Evolutionary conservation across 2,329 filamentous ascomycete species (phyloP).

Genomic region (Aspergillus fumigatiaffinis): DNA sequence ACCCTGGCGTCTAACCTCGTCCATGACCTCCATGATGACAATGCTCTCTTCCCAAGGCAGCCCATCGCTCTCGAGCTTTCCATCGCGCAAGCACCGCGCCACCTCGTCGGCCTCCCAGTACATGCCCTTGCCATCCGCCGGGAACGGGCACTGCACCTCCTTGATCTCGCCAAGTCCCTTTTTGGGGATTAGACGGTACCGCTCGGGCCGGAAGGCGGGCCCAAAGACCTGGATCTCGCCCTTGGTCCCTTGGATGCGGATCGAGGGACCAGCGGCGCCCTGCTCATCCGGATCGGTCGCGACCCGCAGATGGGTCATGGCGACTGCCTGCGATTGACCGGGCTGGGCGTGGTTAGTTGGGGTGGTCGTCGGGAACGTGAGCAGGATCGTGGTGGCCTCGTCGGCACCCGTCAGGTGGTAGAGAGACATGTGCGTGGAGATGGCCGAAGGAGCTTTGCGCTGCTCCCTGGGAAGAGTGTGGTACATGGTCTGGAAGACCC

Average conservation of each 20-base stretch:
- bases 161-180: slow-evolving; percentile 44
- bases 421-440: slow-evolving; percentile 66
- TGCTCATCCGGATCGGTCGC: slow-evolving; percentile 59
- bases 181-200: slow-evolving; percentile 61
- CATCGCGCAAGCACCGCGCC: slow-evolving; percentile 69
- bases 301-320: slow-evolving; percentile 62
- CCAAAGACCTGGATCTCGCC: slow-evolving; percentile 79
- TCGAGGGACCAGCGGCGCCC: slow-evolving; percentile 59
- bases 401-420: slow-evolving; percentile 71
- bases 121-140: slow-evolving; percentile 71
- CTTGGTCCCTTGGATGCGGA: slow-evolving; percentile 74
- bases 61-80: slow-evolving; percentile 68
- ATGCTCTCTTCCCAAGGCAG: slow-evolving; percentile 74
- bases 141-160: slow-evolving; percentile 42
- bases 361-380: slow-evolving; percentile 64
- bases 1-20: slow-evolving; percentile 62
- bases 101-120: slow-evolving; percentile 85
- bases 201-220: slow-evolving; percentile 65
- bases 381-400: slow-evolving; percentile 71
- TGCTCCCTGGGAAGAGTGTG: slow-evolving; percentile 63
- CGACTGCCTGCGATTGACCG: slow-evolving; percentile 64
- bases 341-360: slow-evolving; percentile 37
- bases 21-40: slow-evolving; percentile 78
- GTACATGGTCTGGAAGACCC: slow-evolving; percentile 87
- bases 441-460: slow-evolving; percentile 62